Evolutionary conservation across 106 monocot species (phyloP).

Genomic region (Allium cepa): DNA sequence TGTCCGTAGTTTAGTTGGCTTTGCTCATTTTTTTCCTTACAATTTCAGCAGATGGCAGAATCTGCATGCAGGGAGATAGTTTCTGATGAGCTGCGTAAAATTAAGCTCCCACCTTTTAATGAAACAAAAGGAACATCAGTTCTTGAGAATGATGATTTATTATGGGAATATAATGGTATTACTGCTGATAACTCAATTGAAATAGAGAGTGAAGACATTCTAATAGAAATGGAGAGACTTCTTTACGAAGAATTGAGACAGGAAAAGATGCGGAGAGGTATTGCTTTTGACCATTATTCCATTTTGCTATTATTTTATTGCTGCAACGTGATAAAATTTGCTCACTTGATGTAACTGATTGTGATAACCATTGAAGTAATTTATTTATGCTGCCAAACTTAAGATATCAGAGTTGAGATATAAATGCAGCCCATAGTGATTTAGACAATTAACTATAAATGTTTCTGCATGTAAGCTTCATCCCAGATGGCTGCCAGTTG

Average conservation of each 20-base stretch:
- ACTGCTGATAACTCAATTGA: conserved; percentile 22
- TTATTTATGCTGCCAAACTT: too few species aligned
- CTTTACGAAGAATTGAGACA: conserved; percentile 85
- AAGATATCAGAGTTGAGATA: too few species aligned
- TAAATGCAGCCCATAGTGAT: too few species aligned
- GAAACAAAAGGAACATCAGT: conserved; percentile 8
- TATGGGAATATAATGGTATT: conserved; percentile 77
- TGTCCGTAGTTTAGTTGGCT: not conserved
- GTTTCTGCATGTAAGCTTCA: too few species aligned
- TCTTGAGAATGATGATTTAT: conserved; percentile 28
- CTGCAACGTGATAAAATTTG: not conserved
- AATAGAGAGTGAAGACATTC: conserved; percentile 57
- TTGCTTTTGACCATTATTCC: not conserved
- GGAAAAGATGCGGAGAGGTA: conserved; percentile 76
- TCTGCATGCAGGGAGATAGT: conserved; percentile 65
- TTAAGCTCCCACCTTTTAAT: conserved; percentile 33
- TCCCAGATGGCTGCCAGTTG: too few species aligned
- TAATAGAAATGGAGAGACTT: conserved; percentile 89
- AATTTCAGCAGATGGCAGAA: conserved; percentile 36
- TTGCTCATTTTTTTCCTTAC: not conserved
- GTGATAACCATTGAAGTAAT: too few species aligned
- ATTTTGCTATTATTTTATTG: not conserved
- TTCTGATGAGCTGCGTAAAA: conserved; percentile 68
- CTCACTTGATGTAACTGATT: too few species aligned
- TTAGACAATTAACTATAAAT: too few species aligned